Percentiles rank a stretch among this genome's conserved stretches.
Conservation (phyloP, 1,139 yeast genomes). For the Taphrina betulina region DNA sequence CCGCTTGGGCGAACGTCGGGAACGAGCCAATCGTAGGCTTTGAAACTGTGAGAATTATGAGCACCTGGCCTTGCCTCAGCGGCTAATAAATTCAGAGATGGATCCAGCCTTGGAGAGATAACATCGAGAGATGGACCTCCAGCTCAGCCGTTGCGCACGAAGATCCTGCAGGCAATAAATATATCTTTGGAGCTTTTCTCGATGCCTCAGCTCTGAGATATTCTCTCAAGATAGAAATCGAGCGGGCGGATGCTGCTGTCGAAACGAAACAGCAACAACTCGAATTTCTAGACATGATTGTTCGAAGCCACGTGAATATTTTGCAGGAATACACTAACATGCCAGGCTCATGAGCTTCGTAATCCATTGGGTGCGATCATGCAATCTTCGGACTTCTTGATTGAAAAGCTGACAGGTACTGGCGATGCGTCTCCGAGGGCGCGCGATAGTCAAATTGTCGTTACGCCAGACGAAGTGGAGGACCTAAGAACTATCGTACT, state of each 20-base stretch:
- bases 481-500: slow-evolving; percentile 35
- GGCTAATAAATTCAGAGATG: no score
- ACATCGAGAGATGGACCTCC: slow-evolving; percentile 11
- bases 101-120: slow-evolving; percentile 16
- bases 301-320: no score
- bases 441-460: not conserved
- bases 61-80: no score
- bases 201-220: slow-evolving; percentile 14
- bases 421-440: not conserved
- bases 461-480: slow-evolving; percentile 9
- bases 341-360: slow-evolving; percentile 38
- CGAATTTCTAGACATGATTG: slow-evolving; percentile 38
- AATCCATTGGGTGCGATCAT: slow-evolving; percentile 37
- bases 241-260: slow-evolving; percentile 38
- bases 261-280: slow-evolving; percentile 38
- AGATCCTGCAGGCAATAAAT: slow-evolving; percentile 6
- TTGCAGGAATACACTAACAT: no score
- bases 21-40: not conserved
- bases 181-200: slow-evolving; percentile 11
- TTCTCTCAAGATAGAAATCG: slow-evolving; percentile 25
- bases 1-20: not conserved
- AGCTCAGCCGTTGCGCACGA: slow-evolving; percentile 11
- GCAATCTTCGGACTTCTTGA: slow-evolving; percentile 33
- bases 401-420: slow-evolving; percentile 9
- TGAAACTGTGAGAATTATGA: no score